Conservation (phyloP, 2,329 filamentous ascomycete genomes). For the Talaromyces sp. region DNA sequence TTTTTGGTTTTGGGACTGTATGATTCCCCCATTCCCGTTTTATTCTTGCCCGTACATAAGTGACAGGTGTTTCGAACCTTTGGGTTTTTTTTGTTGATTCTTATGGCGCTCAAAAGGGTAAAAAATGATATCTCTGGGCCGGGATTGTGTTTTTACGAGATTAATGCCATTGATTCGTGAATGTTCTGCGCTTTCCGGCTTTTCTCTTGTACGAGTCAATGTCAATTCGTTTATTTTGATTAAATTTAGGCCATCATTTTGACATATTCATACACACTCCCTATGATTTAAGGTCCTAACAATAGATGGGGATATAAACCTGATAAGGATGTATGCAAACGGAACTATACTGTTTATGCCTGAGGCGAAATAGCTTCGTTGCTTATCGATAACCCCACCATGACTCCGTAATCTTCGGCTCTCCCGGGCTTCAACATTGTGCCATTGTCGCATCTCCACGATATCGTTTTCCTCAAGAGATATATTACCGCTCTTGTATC, state of each 20-base stretch:
- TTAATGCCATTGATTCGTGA: constrained; percentile 25
- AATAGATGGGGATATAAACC: too few species aligned
- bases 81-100: constrained; percentile 16
- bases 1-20: constrained; percentile 21
- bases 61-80: constrained; percentile 6
- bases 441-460: constrained; percentile 3
- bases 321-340: too few species aligned
- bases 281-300: background rate
- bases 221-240: too few species aligned
- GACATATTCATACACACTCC: too few species aligned
- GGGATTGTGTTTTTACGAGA: constrained; percentile 20
- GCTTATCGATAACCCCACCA: constrained; percentile 22
- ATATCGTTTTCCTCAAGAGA: too few species aligned
- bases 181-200: background rate
- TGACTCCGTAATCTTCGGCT: background rate
- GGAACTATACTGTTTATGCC: too few species aligned
- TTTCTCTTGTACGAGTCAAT: too few species aligned
- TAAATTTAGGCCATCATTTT: too few species aligned
- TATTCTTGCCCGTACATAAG: constrained; percentile 23
- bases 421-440: background rate
- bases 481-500: too few species aligned
- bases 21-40: constrained; percentile 18
- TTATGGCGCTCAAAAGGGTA: constrained; percentile 27
- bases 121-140: constrained; percentile 26
- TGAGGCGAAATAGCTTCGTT: background rate